Percentiles rank a stretch among this genome's conserved stretches.
Conservation (phyloP, 2,329 filamentous ascomycete genomes). For the Colletotrichum ledebouriae region DNA sequence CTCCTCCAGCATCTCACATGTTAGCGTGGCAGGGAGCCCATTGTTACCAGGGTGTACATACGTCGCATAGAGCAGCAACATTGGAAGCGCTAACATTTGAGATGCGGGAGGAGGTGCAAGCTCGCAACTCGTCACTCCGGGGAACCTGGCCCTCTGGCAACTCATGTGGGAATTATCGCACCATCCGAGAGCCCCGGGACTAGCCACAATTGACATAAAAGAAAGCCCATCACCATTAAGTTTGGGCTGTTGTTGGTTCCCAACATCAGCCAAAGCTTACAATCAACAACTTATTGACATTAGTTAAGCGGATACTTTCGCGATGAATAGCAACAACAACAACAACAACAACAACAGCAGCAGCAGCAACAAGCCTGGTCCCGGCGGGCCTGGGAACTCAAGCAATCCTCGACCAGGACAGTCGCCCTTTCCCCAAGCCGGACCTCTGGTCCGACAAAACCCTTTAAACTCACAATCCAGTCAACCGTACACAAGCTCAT, state of each 20-base stretch:
- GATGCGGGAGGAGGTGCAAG: not conserved
- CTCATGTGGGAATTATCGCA: no score
- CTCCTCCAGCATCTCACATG: no score
- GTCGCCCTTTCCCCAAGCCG: conserved; percentile 32
- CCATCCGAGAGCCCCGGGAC: no score
- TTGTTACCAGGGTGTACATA: no score
- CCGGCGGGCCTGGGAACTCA: conserved; percentile 29
- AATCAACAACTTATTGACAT: no score
- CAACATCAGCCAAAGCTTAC: not conserved
- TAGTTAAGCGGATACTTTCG: not conserved
- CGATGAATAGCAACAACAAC: conserved; percentile 20
- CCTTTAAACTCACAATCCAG: not conserved
- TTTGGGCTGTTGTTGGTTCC: not conserved
- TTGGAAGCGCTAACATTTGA: no score
- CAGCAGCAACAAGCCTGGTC: conserved; percentile 4
- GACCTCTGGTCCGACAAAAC: conserved; percentile 21
- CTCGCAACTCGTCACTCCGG: conserved; percentile 3
- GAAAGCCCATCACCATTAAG: not conserved
- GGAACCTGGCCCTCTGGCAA: conserved; percentile 1
- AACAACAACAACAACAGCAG: conserved; percentile 4
- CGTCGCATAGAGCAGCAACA: no score
- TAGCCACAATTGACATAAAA: not conserved
- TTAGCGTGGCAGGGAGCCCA: no score
- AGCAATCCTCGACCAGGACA: conserved; percentile 41
- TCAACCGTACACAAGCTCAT: conserved; percentile 32